These are phyloP conservation scores for Zygosaccharomyces kombuchaensis DNA, from an alignment of 805 yeast genomes.

Conservation along the genomic window DNA sequence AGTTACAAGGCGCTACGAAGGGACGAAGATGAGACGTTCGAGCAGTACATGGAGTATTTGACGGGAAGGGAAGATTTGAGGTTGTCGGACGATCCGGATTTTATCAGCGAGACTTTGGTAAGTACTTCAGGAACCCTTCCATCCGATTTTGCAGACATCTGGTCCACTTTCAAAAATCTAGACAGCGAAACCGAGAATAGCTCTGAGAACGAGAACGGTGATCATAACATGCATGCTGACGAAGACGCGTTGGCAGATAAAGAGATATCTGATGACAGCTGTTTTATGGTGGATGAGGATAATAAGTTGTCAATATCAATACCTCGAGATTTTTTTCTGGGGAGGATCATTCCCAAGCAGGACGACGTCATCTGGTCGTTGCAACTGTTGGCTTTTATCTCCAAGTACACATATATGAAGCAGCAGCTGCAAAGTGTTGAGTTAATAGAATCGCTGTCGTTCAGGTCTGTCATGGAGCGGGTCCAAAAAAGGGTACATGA, in stretches of 20 bases:
- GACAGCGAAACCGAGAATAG: slow-evolving; percentile 2
- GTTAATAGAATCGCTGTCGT: slow-evolving; percentile 65
- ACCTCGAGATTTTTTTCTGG: slow-evolving; percentile 57
- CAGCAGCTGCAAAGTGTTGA: slow-evolving; percentile 70
- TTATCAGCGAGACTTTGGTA: slow-evolving; percentile 13
- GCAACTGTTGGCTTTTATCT: slow-evolving; percentile 86
- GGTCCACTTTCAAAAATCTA: slow-evolving; percentile 15
- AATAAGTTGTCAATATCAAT: slow-evolving; percentile 31
- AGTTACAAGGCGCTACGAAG: slow-evolving; percentile 17
- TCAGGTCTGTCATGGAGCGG: slow-evolving; percentile 36
- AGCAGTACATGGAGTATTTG: slow-evolving; percentile 17
- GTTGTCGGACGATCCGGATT: slow-evolving; percentile 13
- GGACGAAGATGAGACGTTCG: slow-evolving; percentile 19
- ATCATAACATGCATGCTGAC: slow-evolving; percentile 4
- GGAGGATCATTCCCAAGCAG: slow-evolving; percentile 80
- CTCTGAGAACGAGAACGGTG: not conserved
- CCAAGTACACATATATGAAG: slow-evolving; percentile 81
- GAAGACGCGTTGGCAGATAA: slow-evolving; percentile 3
- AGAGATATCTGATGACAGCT: slow-evolving; percentile 6
- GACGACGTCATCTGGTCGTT: slow-evolving; percentile 94
- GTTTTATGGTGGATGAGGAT: slow-evolving; percentile 16
- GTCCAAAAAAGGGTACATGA: slow-evolving; percentile 14
- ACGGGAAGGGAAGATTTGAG: slow-evolving; percentile 18
- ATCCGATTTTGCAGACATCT: slow-evolving; percentile 26
- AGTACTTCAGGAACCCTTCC: slow-evolving; percentile 16